Base-by-base conservation (phyloP, 257 asterid species). In the Solanum ossicruentum region DNA sequence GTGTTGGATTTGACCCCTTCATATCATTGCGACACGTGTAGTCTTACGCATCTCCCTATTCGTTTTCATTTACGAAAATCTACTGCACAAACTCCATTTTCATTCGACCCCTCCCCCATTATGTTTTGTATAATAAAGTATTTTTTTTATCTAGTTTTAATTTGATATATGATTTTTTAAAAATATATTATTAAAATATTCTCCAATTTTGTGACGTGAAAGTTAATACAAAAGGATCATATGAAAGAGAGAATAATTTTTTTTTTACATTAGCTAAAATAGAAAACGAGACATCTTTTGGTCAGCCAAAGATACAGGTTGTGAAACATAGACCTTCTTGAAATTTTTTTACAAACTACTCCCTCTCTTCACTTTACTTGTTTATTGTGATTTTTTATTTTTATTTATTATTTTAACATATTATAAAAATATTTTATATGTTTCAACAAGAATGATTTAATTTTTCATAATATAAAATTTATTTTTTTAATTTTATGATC, bases 1-100 rank as follows among this genome's bases (percentile, higher is more conserved):
- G 56, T 49, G 72, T 21, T 81, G 45, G 51, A 63, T 71, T 47
- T 20, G 75, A 84, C 73, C 16, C 20, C 63, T 77, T 85, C 80
- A 45, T 41, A 23, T 3, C 13, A 0, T 36, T 18, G 0, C 15
- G 87, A 86, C 84, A 85, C 87, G 89, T 87, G 88, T 85, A 41
- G 1, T 20, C 2, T 12, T 70, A 45, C 66, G 17, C 83, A 77
- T 56, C 83, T 66, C 80, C 85, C 49, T 55, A 83, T 61, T 60
- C 66, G 26, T 61, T 23, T 63, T n/a, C 84, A 71, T 71, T 36
- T 67, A 84, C 89, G 86, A 65, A 79, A 79, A 47, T 47, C 51
- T 26, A 16, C 47, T 36, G 45, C 67, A 32, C 11, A 45, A n/a
- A 20, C 77, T 54, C 17, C 21, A 13, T 43, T 81, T 54, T 65